Percentiles rank a stretch among this genome's conserved stretches.
Conservation (phyloP, 75 land plant genomes). For the Chamaecyparis obtusa region DNA sequence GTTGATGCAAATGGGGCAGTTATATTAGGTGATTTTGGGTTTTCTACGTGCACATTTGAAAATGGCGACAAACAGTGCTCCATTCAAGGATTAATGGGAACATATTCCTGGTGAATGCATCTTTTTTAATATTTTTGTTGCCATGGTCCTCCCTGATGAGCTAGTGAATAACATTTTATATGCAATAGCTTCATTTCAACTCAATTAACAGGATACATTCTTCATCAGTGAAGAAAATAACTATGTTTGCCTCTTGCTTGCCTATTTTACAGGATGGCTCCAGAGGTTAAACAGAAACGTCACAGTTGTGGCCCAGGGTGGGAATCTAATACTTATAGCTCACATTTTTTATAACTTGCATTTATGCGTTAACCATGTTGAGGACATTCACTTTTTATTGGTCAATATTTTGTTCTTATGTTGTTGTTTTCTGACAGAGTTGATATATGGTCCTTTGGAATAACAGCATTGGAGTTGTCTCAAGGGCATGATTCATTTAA, state of each 20-base stretch:
- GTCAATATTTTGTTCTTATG: neutral
- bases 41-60: conserved; percentile 75
- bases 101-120: conserved; percentile 22
- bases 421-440: conserved; percentile 24
- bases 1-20: conserved; percentile 59
- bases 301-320: conserved; percentile 72
- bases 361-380: neutral
- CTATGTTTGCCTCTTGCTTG: neutral
- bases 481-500: conserved; percentile 58
- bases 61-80: conserved; percentile 45
- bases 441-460: conserved; percentile 63
- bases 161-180: neutral
- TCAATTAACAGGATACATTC: neutral
- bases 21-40: conserved; percentile 82
- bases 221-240: neutral
- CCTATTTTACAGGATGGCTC: conserved; percentile 68
- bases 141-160: neutral
- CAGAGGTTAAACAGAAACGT: conserved; percentile 68
- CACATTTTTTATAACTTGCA: neutral
- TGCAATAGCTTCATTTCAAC: neutral
- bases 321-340: conserved; percentile 12
- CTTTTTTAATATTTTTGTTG: neutral
- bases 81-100: conserved; percentile 64
- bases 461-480: conserved; percentile 58
- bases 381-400: neutral